Evolutionary conservation across 352 stramenopile genomes (phyloP).

Genomic region (Globisporangium carolinianum): DNA sequence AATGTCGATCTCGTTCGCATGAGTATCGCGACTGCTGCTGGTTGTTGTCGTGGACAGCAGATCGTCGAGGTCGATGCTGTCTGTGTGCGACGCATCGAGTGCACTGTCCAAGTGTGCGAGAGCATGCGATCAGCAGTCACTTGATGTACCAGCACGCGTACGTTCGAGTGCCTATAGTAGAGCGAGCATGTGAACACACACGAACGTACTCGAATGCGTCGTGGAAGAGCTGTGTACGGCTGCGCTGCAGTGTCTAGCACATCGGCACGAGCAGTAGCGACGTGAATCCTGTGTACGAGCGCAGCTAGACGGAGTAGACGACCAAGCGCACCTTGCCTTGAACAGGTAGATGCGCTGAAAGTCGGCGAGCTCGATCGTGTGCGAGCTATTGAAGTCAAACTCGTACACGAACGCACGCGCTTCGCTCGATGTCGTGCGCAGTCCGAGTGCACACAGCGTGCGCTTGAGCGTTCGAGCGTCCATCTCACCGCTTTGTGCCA

Average conservation of each 20-base stretch:
- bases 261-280: too few species aligned
- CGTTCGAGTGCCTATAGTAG: background rate
- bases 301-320: too few species aligned
- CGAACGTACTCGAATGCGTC: constrained; percentile 24
- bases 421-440: constrained; percentile 16
- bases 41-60: background rate
- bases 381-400: constrained; percentile 33
- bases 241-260: constrained; percentile 18
- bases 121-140: too few species aligned
- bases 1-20: background rate
- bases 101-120: constrained; percentile 6
- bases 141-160: too few species aligned
- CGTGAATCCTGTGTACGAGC: too few species aligned
- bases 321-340: constrained; percentile 15
- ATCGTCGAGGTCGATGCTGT: constrained; percentile 13
- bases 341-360: constrained; percentile 38
- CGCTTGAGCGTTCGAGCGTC: constrained; percentile 21
- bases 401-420: constrained; percentile 30
- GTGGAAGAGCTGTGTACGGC: constrained; percentile 16
- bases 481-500: constrained; percentile 16
- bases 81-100: constrained; percentile 8
- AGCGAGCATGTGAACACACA: background rate
- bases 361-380: constrained; percentile 22
- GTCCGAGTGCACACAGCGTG: constrained; percentile 26
- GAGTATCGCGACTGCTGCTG: background rate